Evolutionary conservation across 768 basidiomycete genomes (phyloP).

Genomic region (Leccinum uliginosum): DNA sequence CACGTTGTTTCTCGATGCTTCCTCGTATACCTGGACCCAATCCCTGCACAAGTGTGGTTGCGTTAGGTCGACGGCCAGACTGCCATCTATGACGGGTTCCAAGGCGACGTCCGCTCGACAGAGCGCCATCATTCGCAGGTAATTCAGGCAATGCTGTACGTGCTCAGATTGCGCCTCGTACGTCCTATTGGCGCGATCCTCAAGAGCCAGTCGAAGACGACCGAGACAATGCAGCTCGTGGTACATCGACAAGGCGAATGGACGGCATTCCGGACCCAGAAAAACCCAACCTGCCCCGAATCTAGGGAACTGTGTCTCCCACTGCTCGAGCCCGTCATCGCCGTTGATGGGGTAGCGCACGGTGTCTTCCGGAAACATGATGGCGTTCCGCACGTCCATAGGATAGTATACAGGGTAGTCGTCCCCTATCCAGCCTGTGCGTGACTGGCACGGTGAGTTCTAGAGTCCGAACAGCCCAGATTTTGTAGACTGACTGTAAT

Average conservation of each 20-base stretch:
- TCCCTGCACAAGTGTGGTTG: slow-evolving; percentile 26
- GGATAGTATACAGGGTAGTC: slow-evolving; percentile 26
- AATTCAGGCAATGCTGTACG: slow-evolving; percentile 45
- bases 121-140: slow-evolving; percentile 42
- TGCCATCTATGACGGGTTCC: slow-evolving; percentile 33
- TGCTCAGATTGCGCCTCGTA: slow-evolving; percentile 19
- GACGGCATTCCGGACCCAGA: slow-evolving; percentile 26
- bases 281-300: slow-evolving; percentile 21
- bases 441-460: not conserved
- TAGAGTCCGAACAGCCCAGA: not conserved
- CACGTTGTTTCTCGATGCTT: slow-evolving; percentile 13
- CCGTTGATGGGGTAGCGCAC: slow-evolving; percentile 24
- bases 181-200: slow-evolving; percentile 11
- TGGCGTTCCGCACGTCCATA: slow-evolving; percentile 16
- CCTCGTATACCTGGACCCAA: slow-evolving; percentile 25
- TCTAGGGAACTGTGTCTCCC: slow-evolving; percentile 23
- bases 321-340: slow-evolving; percentile 17
- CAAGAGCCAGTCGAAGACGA: slow-evolving; percentile 23
- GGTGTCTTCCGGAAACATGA: slow-evolving; percentile 27
- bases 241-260: slow-evolving; percentile 35
- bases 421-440: slow-evolving; percentile 23
- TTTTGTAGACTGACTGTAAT: slow-evolving; percentile 16
- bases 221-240: slow-evolving; percentile 37
- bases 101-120: slow-evolving; percentile 47
- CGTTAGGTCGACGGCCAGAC: slow-evolving; percentile 16